Conservation (phyloP, 2,329 filamentous ascomycete genomes). For the Neonectria magnoliae region DNA sequence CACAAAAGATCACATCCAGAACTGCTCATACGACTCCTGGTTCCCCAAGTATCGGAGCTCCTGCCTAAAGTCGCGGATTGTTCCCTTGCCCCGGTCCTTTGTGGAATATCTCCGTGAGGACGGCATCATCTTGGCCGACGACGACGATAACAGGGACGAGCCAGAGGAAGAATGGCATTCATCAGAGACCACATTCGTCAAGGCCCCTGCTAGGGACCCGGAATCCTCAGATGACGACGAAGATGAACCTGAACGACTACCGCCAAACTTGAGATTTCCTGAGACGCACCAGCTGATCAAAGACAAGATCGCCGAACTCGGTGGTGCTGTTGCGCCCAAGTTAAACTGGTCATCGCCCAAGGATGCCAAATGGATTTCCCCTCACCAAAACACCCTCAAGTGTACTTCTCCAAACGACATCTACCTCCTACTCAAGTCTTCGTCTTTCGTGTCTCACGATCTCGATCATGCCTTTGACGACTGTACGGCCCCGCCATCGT, state of each 20-base stretch:
- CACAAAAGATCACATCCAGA: slow-evolving; percentile 85
- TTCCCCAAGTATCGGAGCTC: slow-evolving; percentile 83
- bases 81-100: slow-evolving; percentile 80
- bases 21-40: slow-evolving; percentile 96
- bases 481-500: slow-evolving; percentile 53
- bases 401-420: slow-evolving; percentile 90
- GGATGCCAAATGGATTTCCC: slow-evolving; percentile 92
- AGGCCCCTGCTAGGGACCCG: slow-evolving; percentile 53
- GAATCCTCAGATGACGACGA: slow-evolving; percentile 57
- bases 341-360: slow-evolving; percentile 98
- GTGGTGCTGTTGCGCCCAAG: slow-evolving; percentile 89
- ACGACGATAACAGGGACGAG: slow-evolving; percentile 63
- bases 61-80: slow-evolving; percentile 86
- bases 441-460: slow-evolving; percentile 94
- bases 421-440: slow-evolving; percentile 93
- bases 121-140: slow-evolving; percentile 86
- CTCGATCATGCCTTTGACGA: slow-evolving; percentile 93
- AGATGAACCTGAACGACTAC: slow-evolving; percentile 49
- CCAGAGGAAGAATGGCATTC: slow-evolving; percentile 64
- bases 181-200: slow-evolving; percentile 42
- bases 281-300: slow-evolving; percentile 83
- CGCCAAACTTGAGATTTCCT: slow-evolving; percentile 68
- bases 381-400: slow-evolving; percentile 86
- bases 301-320: slow-evolving; percentile 80
- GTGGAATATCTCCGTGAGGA: slow-evolving; percentile 90